phyloP scores from a whole-genome alignment of 306 rosid species.

The Nissolia schottii region DNA sequence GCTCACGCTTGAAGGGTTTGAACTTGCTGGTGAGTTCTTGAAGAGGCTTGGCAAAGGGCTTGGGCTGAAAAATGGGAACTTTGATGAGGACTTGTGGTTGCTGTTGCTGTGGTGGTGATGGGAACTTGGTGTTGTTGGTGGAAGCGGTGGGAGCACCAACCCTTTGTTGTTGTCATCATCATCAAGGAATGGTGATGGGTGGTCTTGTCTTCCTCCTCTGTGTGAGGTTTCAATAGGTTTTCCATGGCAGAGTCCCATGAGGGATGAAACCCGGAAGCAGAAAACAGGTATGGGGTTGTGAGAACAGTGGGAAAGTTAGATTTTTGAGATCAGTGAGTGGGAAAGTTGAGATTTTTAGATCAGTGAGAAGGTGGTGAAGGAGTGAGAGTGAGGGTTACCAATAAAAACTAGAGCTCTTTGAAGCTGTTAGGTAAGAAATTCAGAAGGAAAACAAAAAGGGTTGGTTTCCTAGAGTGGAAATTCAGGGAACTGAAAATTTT shows the following conservation, averaged over 20 bases:
- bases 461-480: not conserved
- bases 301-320: not conserved
- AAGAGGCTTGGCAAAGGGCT: conserved; percentile 77
- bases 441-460: not conserved
- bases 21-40: conserved; percentile 73
- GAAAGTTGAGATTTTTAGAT: not conserved
- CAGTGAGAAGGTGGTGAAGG: not conserved
- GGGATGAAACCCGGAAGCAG: conserved; percentile 12
- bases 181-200: not conserved
- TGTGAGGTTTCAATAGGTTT: conserved; percentile 41
- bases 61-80: conserved; percentile 83
- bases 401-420: not conserved
- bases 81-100: conserved; percentile 20
- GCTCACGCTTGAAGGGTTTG: conserved; percentile 33
- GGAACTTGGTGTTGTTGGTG: conserved; percentile 12
- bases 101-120: not conserved
- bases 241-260: conserved; percentile 81
- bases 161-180: too few relatives aligned
- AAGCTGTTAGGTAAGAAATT: not conserved
- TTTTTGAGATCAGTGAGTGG: conserved; percentile 23
- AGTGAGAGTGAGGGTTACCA: not conserved
- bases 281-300: not conserved
- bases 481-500: not conserved
- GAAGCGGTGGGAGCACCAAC: not conserved
- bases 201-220: conserved; percentile 17